These are phyloP conservation scores for Ramaria sp. DNA, from an alignment of 768 basidiomycete species.

Conservation along the genomic window DNA sequence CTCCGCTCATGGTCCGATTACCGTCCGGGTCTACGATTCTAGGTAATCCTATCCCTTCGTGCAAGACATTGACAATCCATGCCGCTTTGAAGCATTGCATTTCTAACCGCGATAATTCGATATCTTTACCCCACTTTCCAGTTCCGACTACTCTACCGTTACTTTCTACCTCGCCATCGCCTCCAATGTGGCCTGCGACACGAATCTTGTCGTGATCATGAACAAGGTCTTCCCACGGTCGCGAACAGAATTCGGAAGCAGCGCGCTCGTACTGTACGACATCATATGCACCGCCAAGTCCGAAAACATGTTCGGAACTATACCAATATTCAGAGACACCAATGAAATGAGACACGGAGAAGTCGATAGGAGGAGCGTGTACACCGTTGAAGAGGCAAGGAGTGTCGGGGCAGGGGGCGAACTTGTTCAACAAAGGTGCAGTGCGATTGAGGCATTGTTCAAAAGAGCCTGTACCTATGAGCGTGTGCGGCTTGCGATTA, in stretches of 20 bases:
- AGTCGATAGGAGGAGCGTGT: slow-evolving; percentile 89
- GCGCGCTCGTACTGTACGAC: slow-evolving; percentile 94
- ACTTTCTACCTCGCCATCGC: slow-evolving; percentile 54
- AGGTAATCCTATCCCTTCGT: slow-evolving; percentile 93
- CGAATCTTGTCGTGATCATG: slow-evolving; percentile 46
- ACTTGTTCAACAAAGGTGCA: slow-evolving; percentile 73
- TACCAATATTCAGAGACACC: slow-evolving; percentile 99
- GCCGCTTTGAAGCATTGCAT: slow-evolving; percentile 99
- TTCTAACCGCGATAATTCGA: slow-evolving; percentile 77
- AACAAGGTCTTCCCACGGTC: slow-evolving; percentile 70
- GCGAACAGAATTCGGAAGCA: slow-evolving; percentile 73
- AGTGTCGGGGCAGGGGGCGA: slow-evolving; percentile 66
- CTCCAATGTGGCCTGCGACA: slow-evolving; percentile 37
- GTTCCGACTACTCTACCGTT: slow-evolving; percentile 50
- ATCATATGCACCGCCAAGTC: slow-evolving; percentile 89
- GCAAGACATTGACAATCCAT: slow-evolving; percentile 93
- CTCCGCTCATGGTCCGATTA: slow-evolving; percentile 52
- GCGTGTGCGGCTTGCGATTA: slow-evolving; percentile 40
- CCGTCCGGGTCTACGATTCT: slow-evolving; percentile 81
- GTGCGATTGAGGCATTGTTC: slow-evolving; percentile 67
- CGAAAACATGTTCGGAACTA: slow-evolving; percentile 94
- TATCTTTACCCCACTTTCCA: slow-evolving; percentile 58
- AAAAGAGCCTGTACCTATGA: slow-evolving; percentile 87
- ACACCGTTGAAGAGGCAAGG: slow-evolving; percentile 94
- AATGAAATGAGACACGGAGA: slow-evolving; percentile 86